Conservation (phyloP, 1,284 basidiomycete species). For the Trichosporon sp. region DNA sequence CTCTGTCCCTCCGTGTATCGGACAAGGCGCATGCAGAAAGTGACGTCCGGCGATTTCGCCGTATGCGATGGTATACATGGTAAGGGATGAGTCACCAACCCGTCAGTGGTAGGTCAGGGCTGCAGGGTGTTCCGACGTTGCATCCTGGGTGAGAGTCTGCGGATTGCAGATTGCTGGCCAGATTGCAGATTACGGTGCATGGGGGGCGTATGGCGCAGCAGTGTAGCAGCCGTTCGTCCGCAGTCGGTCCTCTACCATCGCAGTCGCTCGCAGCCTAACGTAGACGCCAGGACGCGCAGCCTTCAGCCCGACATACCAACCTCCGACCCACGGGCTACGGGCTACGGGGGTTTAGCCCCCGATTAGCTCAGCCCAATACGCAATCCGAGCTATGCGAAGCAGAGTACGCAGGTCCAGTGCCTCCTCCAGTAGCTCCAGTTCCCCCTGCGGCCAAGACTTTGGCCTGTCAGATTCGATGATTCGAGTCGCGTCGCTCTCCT, state of each 20-base stretch:
- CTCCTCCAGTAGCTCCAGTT: too few relatives aligned
- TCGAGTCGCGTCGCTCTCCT: too few relatives aligned
- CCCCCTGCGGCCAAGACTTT: too few relatives aligned
- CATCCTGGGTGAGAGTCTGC: neutral
- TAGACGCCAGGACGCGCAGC: neutral
- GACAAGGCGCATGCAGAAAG: neutral
- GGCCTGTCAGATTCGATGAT: too few relatives aligned
- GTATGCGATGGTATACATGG: neutral
- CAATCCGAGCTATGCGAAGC: too few relatives aligned
- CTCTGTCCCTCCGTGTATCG: too few relatives aligned
- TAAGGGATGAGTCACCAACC: neutral
- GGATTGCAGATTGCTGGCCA: neutral
- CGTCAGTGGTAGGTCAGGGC: too few relatives aligned
- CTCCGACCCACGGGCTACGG: too few relatives aligned
- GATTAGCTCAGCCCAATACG: neutral
- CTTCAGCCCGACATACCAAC: too few relatives aligned
- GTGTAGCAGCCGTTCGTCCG: neutral
- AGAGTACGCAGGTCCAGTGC: too few relatives aligned
- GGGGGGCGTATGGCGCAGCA: neutral
- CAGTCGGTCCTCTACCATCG: neutral
- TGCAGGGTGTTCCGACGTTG: too few relatives aligned
- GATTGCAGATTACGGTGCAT: neutral
- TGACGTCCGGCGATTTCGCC: neutral
- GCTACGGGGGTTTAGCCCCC: neutral
- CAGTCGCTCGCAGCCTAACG: neutral